Conservation (phyloP, 176 grass and related monocot species). For the Miscanthus lutarioriparius region DNA sequence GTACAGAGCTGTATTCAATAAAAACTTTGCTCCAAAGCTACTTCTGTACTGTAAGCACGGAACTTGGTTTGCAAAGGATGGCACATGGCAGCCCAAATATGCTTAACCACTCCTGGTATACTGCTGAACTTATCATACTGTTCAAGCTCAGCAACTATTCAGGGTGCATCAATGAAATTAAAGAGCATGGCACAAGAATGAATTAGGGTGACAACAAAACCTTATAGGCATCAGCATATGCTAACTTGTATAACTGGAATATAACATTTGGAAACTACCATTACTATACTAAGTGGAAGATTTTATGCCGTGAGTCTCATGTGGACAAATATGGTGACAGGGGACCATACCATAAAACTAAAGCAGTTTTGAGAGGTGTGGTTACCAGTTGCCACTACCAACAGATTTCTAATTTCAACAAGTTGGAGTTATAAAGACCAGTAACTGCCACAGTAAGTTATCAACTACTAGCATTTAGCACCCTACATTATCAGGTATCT, state of each 20-base stretch:
- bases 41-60: not conserved
- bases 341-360: not conserved
- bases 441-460: not conserved
- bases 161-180: not conserved
- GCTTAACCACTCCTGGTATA: not conserved
- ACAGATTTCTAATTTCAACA: not conserved
- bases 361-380: not conserved
- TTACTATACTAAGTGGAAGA: not conserved
- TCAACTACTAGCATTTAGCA: not conserved
- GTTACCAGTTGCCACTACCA: not conserved
- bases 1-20: not conserved
- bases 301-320: not conserved
- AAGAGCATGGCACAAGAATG: not conserved
- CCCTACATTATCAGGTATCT: not conserved
- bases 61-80: constrained; percentile 1
- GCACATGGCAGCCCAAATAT: not conserved
- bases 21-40: not conserved
- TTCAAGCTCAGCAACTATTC: not conserved
- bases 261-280: not conserved
- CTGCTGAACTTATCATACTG: not conserved
- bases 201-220: not conserved
- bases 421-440: not conserved
- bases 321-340: not conserved
- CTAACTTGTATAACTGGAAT: not conserved
- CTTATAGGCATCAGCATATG: not conserved